phyloP scores from a whole-genome alignment of 2,329 filamentous ascomycete species.

The Ascomycota sp. region DNA sequence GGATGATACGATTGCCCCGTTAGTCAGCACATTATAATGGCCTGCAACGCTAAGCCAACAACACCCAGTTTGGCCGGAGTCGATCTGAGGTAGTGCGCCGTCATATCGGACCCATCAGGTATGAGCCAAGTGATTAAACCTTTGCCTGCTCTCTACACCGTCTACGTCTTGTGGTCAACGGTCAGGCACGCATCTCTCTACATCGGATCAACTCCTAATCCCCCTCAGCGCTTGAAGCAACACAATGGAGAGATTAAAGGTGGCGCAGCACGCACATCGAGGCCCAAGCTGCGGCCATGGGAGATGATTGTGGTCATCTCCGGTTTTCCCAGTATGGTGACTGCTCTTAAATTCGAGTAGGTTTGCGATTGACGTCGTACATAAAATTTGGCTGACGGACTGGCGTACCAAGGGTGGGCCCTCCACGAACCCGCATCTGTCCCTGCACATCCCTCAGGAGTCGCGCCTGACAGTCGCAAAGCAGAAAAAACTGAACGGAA shows the following conservation, averaged over 20 bases:
- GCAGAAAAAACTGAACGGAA: slow-evolving; percentile 28
- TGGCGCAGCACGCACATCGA: slow-evolving; percentile 59
- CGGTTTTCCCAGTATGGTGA: slow-evolving; percentile 72
- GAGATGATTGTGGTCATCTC: slow-evolving; percentile 75
- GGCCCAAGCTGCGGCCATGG: slow-evolving; percentile 56
- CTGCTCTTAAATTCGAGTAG: slow-evolving; percentile 85
- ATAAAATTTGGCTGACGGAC: not conserved
- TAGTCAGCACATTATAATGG: too few species aligned
- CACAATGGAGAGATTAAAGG: slow-evolving; percentile 77
- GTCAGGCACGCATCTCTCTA: slow-evolving; percentile 55
- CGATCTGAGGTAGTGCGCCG: too few species aligned
- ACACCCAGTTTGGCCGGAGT: too few species aligned
- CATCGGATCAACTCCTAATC: slow-evolving; percentile 81
- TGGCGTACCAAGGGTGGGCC: slow-evolving; percentile 53
- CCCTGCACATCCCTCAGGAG: slow-evolving; percentile 51
- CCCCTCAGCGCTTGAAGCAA: slow-evolving; percentile 63
- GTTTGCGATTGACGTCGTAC: slow-evolving; percentile 7
- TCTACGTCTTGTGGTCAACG: slow-evolving; percentile 77
- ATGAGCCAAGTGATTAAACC: slow-evolving; percentile 27
- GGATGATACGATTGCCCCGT: too few species aligned
- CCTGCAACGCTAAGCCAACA: too few species aligned
- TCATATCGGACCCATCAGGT: slow-evolving; percentile 1
- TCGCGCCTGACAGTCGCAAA: slow-evolving; percentile 36
- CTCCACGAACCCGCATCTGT: slow-evolving; percentile 68
- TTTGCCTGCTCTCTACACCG: slow-evolving; percentile 80